Evolutionary conservation across 148 eudicot genomes (phyloP).

Genomic region (Amaranthus palmeri): DNA sequence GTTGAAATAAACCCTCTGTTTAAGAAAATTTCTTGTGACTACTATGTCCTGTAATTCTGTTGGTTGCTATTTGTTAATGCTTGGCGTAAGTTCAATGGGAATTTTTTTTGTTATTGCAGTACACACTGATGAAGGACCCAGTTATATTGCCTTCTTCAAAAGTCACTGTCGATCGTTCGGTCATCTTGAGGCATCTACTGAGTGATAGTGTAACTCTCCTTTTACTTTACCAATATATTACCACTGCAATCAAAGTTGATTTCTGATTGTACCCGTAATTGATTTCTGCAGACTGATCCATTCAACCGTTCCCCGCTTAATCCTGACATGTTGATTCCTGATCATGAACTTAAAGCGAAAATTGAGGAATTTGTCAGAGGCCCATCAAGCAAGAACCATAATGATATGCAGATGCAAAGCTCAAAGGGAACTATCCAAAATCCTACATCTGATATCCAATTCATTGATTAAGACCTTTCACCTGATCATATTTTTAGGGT

Average conservation of each 20-base stretch:
- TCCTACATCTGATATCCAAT: constrained; percentile 33
- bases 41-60: background rate
- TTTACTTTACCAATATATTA: background rate
- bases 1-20: background rate
- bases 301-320: constrained; percentile 92
- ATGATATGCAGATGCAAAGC: constrained; percentile 33
- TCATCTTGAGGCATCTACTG: constrained; percentile 95
- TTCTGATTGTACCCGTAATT: background rate
- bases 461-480: constrained; percentile 31
- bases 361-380: constrained; percentile 71
- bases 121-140: constrained; percentile 93
- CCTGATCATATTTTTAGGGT: background rate
- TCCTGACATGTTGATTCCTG: constrained; percentile 84
- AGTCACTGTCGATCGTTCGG: constrained; percentile 76
- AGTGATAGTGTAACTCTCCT: constrained; percentile 60
- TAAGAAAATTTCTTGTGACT: background rate
- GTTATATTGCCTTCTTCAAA: constrained; percentile 90
- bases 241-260: background rate
- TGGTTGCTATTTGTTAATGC: background rate
- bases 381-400: constrained; percentile 32
- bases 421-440: constrained; percentile 40
- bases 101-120: constrained; percentile 52
- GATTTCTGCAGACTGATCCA: constrained; percentile 73
- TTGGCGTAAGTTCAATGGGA: constrained; percentile 1
- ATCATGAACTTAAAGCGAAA: constrained; percentile 62